Conservation (phyloP, 257 asterid species). For the Fraxinus americana region DNA sequence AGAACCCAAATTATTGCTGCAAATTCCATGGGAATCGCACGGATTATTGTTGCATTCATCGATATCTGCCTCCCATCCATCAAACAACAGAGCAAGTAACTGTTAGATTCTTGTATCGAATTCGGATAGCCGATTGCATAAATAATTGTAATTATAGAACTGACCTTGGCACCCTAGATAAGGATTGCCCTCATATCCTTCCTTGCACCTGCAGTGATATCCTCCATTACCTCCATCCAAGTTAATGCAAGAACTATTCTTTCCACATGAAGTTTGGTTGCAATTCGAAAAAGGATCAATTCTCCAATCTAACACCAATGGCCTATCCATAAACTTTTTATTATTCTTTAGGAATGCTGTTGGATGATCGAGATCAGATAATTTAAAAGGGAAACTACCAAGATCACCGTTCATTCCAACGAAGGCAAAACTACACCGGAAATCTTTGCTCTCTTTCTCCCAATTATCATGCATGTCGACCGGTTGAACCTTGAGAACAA, state of each 20-base stretch:
- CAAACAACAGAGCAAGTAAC: too few relatives aligned
- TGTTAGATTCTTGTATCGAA: too few relatives aligned
- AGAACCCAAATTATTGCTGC: slow-evolving; percentile 27
- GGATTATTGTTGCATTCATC: slow-evolving; percentile 31
- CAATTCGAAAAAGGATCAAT: slow-evolving; percentile 18
- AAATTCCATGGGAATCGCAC: slow-evolving; percentile 24
- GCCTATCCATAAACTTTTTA: not conserved
- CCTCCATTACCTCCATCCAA: slow-evolving; percentile 13
- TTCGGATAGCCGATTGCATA: too few relatives aligned
- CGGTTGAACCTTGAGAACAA: too few relatives aligned
- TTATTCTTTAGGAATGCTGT: not conserved
- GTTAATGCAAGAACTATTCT: slow-evolving; percentile 3
- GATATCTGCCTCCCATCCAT: slow-evolving; percentile 22
- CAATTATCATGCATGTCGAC: not conserved
- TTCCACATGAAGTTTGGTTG: slow-evolving; percentile 11
- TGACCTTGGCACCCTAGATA: too few relatives aligned
- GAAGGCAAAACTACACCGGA: slow-evolving; percentile 19
- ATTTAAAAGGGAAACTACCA: not conserved
- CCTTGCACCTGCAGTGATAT: slow-evolving; percentile 17
- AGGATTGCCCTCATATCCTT: slow-evolving; percentile 1
- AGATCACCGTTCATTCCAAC: not conserved
- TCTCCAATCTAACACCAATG: slow-evolving; percentile 29
- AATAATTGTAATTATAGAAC: not conserved
- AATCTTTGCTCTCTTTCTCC: not conserved
- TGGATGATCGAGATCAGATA: not conserved